Conservation (phyloP, 306 rosid species). For the Hylodesmum podocarpum region DNA sequence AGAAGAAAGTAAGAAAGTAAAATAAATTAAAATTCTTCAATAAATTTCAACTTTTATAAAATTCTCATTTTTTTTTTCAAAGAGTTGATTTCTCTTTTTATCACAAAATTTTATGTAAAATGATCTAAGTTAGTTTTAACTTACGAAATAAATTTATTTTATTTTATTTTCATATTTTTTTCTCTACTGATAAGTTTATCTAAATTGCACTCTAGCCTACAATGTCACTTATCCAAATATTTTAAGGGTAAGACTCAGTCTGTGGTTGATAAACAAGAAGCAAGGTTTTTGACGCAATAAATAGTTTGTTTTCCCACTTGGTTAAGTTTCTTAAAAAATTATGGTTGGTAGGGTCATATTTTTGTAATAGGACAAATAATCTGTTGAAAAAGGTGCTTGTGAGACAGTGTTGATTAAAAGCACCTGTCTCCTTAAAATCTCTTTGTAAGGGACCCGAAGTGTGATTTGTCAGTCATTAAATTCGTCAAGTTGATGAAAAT, state of each 20-base stretch:
- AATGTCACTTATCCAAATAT: neutral
- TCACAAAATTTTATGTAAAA: too few relatives aligned
- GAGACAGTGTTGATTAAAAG: conserved; percentile 13
- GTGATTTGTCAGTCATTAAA: conserved; percentile 8
- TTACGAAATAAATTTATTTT: neutral
- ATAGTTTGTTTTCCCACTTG: neutral
- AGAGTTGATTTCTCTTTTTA: too few relatives aligned
- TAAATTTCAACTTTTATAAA: too few relatives aligned
- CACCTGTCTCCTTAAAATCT: neutral
- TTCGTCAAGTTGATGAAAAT: conserved; percentile 32
- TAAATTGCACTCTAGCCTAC: neutral
- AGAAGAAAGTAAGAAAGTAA: neutral
- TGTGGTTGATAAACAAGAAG: neutral
- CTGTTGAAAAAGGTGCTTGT: neutral
- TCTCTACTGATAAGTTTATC: neutral
- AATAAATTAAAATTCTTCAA: neutral
- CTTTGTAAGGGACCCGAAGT: conserved; percentile 26
- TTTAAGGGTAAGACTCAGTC: neutral
- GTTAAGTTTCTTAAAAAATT: neutral
- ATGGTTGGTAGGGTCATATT: neutral
- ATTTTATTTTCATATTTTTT: neutral
- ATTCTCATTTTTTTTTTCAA: too few relatives aligned
- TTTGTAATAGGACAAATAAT: conserved; percentile 8
- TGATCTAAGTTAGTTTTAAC: neutral
- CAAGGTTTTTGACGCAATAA: neutral